Evolutionary conservation across 441 rosid genomes (phyloP), one percentile per base, ranked within the genome.

Genomic region (Hura crepitans): DNA sequence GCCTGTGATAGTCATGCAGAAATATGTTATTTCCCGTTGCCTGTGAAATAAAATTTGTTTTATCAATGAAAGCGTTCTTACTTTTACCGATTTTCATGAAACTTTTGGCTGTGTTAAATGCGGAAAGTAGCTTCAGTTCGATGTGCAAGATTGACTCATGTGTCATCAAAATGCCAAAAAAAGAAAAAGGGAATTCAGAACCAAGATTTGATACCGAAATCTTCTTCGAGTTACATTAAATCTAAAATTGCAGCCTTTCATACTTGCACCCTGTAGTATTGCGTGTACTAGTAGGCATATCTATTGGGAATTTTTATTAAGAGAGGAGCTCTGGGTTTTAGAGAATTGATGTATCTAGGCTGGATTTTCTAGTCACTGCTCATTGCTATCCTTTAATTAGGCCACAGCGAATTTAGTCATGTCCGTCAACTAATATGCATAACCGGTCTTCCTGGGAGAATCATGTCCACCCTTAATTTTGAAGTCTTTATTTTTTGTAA

Each of bases 111-210:
- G 49, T 42, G 66, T 62, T 12, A 39, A 17, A 55, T 42, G 71
- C 23, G 25, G 28, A 42, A 39, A 68, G 42, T 55, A 25, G 42
- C 28, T n/a, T 39, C 27, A 22, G 13, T 55, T 68, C 23, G 42
- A 61, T 28, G 23, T 55, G 60, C 39, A 42, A 23, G 42, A 42
- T 67, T 56, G 53, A 55, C 45, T 54, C 15, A 25, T 25, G 18
- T 28, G 64, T 23, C 72, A 46, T 68, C n/a, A 55, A 68, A 68
- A 68, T 28, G 62, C 42, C 9, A 17, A 42, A 11, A 20, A 14
- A 68, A 5, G 5, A 49, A 33, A 50, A 35, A 23, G 8, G 15
- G 15, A 28, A 30, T 13, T 4, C 45, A n/a, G n/a, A n/a, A n/a
- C n/a, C n/a, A n/a, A n/a, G n/a, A n/a, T n/a, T n/a, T n/a, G n/a